Evolutionary conservation across 371 early-diverging fungal genomes (phyloP).

Genomic region (Zychaea mexicana): DNA sequence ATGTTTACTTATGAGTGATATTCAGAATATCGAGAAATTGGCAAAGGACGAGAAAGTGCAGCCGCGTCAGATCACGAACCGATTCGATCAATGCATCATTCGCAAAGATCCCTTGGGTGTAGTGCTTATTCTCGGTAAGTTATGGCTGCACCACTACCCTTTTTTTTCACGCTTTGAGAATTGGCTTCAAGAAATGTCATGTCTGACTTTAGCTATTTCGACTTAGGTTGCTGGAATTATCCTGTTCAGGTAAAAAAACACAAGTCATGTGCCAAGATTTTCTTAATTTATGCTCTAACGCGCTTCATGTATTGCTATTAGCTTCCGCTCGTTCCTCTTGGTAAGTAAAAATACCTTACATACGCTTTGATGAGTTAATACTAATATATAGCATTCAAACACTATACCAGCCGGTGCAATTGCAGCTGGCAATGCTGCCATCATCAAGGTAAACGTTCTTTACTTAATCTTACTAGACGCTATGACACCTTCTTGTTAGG

Average conservation of each 20-base stretch:
- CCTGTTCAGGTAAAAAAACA: conserved; percentile 36
- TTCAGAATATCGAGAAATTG: conserved; percentile 63
- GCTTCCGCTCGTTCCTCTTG: conserved; percentile 34
- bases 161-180: neutral
- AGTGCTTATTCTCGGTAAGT: conserved; percentile 58
- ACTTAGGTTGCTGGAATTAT: conserved; percentile 47
- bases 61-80: conserved; percentile 26
- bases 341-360: conserved; percentile 43
- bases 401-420: conserved; percentile 76
- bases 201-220: neutral
- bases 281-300: neutral
- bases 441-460: conserved; percentile 57
- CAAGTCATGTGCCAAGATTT: conserved; percentile 4
- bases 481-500: too few relatives aligned
- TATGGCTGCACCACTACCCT: neutral
- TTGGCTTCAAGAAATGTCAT: too few relatives aligned
- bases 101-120: conserved; percentile 81
- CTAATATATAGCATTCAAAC: too few relatives aligned
- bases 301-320: conserved; percentile 1
- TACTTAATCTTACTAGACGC: too few relatives aligned
- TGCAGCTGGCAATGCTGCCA: conserved; percentile 84
- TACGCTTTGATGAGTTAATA: too few relatives aligned
- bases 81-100: conserved; percentile 47
- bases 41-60: conserved; percentile 50
- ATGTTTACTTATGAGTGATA: neutral